phyloP scores from a whole-genome alignment of 768 basidiomycete genomes.

The Hericium erinaceus region DNA sequence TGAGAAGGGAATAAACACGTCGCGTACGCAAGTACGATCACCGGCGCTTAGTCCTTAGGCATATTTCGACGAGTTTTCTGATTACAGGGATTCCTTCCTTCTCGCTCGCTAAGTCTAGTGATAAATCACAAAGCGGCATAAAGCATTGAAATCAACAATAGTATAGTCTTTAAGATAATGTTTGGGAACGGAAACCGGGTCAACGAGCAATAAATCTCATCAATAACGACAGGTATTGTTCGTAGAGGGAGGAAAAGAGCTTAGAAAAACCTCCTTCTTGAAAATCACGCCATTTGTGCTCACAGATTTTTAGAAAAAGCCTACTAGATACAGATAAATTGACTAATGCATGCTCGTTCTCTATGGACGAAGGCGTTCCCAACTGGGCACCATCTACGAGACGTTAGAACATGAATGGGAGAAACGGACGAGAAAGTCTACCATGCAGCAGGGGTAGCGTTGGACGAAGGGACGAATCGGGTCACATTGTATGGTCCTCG shows the following conservation, averaged over 20 bases:
- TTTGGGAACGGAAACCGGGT: no score
- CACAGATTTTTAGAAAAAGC: slow-evolving; percentile 29
- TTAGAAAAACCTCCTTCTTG: slow-evolving; percentile 37
- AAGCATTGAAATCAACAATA: no score
- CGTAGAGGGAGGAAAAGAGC: slow-evolving; percentile 86
- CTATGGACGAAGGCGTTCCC: slow-evolving; percentile 35
- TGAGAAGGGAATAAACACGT: no score
- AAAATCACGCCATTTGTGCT: slow-evolving; percentile 62
- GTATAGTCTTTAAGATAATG: no score
- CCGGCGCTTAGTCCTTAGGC: no score
- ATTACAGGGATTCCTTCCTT: no score
- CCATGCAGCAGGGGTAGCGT: neutral
- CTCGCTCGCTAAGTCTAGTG: no score
- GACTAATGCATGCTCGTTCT: slow-evolving; percentile 51
- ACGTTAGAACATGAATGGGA: neutral
- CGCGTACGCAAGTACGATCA: no score
- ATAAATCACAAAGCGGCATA: no score
- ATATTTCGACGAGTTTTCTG: no score
- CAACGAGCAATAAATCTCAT: slow-evolving; percentile 3
- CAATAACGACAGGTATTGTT: slow-evolving; percentile 44
- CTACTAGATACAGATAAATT: slow-evolving; percentile 54
- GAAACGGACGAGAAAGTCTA: neutral
- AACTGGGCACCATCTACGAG: slow-evolving; percentile 45
- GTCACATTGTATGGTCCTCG: no score
- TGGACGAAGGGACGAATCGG: no score